Evolutionary conservation across 352 stramenopile genomes (phyloP).

Genomic region (Phytophthora boehmeriae): DNA sequence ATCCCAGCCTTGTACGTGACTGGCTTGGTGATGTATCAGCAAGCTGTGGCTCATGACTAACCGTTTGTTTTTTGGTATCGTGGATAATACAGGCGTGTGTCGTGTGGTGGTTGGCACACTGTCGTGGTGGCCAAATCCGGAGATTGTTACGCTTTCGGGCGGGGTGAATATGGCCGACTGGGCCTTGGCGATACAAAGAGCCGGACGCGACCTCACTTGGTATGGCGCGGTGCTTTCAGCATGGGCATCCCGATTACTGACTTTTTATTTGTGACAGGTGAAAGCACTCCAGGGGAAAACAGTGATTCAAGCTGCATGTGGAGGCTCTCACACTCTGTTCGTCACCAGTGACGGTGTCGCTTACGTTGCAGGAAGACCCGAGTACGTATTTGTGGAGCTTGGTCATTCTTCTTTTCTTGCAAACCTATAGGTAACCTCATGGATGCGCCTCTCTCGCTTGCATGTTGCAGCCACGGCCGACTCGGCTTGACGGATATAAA

Average conservation of each 20-base stretch:
- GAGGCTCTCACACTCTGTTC: constrained; percentile 87
- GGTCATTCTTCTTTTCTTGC: background rate
- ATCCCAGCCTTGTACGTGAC: constrained; percentile 66
- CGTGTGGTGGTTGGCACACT: constrained; percentile 86
- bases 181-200: constrained; percentile 86
- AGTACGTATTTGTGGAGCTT: constrained; percentile 60
- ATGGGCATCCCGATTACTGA: constrained; percentile 1
- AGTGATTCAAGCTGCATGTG: constrained; percentile 79
- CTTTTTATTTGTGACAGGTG: constrained; percentile 34
- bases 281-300: constrained; percentile 64
- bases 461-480: constrained; percentile 59
- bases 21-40: background rate
- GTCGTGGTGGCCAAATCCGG: constrained; percentile 76
- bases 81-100: constrained; percentile 55
- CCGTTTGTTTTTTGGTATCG: background rate
- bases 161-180: constrained; percentile 82
- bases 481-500: constrained; percentile 68
- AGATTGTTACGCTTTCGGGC: constrained; percentile 77
- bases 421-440: background rate
- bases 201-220: constrained; percentile 66
- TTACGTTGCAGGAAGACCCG: constrained; percentile 80
- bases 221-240: constrained; percentile 14
- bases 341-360: constrained; percentile 85
- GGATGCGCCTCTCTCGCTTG: constrained; percentile 1
- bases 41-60: constrained; percentile 8